A percentile compares a stretch with the other conserved stretches of the same genome.
Evolutionary conservation across 441 rosid genomes (phyloP).

Genomic region (Adansonia grandidieri): DNA sequence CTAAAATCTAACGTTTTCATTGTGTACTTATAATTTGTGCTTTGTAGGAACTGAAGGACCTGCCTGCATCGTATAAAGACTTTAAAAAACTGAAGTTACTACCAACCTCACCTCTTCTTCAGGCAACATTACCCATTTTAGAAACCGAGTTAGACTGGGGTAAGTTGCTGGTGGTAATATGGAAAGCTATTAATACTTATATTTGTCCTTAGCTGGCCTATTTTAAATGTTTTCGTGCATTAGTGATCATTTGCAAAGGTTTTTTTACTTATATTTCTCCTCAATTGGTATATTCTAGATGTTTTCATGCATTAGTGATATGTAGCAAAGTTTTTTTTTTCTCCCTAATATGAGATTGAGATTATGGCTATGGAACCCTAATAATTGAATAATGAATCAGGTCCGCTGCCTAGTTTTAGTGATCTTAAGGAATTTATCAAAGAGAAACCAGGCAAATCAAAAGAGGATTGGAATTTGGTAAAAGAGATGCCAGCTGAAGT

Average conservation of each 20-base stretch:
- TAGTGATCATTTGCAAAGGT: conserved; percentile 14
- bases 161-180: conserved; percentile 36
- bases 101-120: conserved; percentile 47
- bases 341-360: conserved; percentile 24
- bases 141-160: conserved; percentile 70
- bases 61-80: conserved; percentile 63
- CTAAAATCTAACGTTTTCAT: conserved; percentile 15
- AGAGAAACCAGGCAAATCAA: conserved; percentile 40
- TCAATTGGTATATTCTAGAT: not conserved
- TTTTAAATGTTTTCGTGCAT: not conserved
- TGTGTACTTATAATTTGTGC: conserved; percentile 21
- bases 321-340: conserved; percentile 20
- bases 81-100: conserved; percentile 58
- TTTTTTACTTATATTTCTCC: not conserved
- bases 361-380: conserved; percentile 33
- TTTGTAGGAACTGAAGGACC: conserved; percentile 52
- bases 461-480: conserved; percentile 53
- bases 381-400: conserved; percentile 56
- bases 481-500: conserved; percentile 56
- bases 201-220: not conserved
- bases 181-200: not conserved
- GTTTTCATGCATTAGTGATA: not conserved
- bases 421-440: conserved; percentile 63
- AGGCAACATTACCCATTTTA: conserved; percentile 43
- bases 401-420: conserved; percentile 66